Percentiles rank a stretch among this genome's conserved stretches.
Conservation (phyloP, 2,329 filamentous ascomycete genomes). For the Chaetomium strumarium region DNA sequence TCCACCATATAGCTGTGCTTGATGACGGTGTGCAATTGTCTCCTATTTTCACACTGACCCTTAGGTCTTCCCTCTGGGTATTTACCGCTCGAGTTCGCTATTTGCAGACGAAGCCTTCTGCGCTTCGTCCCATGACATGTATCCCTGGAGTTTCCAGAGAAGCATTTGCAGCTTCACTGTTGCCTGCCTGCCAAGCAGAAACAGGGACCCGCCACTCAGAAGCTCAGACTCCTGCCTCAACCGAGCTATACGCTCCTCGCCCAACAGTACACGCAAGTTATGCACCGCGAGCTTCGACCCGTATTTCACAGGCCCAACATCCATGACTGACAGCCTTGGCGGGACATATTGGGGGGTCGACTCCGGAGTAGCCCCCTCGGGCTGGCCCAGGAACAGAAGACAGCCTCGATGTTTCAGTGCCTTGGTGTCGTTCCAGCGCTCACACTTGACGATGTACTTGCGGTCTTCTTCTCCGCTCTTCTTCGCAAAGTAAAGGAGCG, state of each 20-base stretch:
- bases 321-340: conserved; percentile 41
- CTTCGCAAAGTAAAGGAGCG: conserved; percentile 37
- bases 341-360: conserved; percentile 15
- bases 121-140: conserved; percentile 23
- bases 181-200: conserved; percentile 38
- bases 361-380: not conserved
- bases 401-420: conserved; percentile 38
- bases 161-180: conserved; percentile 42
- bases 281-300: conserved; percentile 44
- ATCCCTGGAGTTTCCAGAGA: conserved; percentile 56
- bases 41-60: not conserved
- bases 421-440: conserved; percentile 40
- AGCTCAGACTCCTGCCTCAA: conserved; percentile 33
- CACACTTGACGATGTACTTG: conserved; percentile 38
- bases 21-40: not conserved
- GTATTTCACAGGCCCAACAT: conserved; percentile 32
- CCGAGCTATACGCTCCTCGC: conserved; percentile 37
- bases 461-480: conserved; percentile 27
- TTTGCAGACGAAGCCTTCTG: not conserved
- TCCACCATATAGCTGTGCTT: no score
- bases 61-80: not conserved
- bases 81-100: not conserved
- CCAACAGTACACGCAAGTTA: conserved; percentile 47
- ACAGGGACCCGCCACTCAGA: conserved; percentile 35
- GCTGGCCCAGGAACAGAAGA: conserved; percentile 38